Base-by-base conservation (phyloP, 169 alveolate genomes). In the Eimeria praecox region DNA sequence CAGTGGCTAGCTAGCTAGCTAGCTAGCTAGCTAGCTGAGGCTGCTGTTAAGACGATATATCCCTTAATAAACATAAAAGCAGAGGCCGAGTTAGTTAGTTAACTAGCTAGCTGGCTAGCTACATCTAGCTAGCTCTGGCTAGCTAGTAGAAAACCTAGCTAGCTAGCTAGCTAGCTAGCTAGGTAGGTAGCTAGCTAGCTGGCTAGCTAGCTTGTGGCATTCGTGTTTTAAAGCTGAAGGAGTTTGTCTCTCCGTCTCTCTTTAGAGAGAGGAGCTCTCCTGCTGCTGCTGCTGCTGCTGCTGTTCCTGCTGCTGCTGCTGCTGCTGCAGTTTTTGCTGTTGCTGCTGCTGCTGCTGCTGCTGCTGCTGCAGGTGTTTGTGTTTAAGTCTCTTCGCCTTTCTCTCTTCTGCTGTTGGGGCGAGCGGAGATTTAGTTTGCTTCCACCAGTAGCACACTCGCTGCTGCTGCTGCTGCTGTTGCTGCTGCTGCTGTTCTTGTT, bases 381-480 rank as follows among this genome's bases (percentile, higher is more conserved):
- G 95, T 33, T 80, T 78, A 4, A 89, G 95, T n/a, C 95, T 42
- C 40, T 71, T 89, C n/a, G 95, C 95, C 1, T 75, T 24, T 14
- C 95, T 38, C 88, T 89, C 95, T 42, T 66, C 95, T 1, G 8
- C 40, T 40, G 95, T 89, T 22, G 87, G 88, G 71, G 75, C 52
- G 6, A 46, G 18, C 16, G 95, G 88, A 20, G 30, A 12, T 40
- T 86, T 62, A 86, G 95, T 89, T 35, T 44, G 30, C 62, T 89
- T 89, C 95, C 95, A 89, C 66, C 52, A 69, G 69, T 73, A 49
- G 69, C 69, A 40, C 44, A 14, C 64, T 27, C 69, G 35, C 42
- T 46, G 89, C 89, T 78, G 89, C 89, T 46, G 89, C 89, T 78
- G 69, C 42, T 40, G 59, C 64, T 40, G 59, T n/a, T 64, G 75